phyloP scores from a whole-genome alignment of 2,329 filamentous ascomycete species.

The Ophiostoma perfectum region DNA sequence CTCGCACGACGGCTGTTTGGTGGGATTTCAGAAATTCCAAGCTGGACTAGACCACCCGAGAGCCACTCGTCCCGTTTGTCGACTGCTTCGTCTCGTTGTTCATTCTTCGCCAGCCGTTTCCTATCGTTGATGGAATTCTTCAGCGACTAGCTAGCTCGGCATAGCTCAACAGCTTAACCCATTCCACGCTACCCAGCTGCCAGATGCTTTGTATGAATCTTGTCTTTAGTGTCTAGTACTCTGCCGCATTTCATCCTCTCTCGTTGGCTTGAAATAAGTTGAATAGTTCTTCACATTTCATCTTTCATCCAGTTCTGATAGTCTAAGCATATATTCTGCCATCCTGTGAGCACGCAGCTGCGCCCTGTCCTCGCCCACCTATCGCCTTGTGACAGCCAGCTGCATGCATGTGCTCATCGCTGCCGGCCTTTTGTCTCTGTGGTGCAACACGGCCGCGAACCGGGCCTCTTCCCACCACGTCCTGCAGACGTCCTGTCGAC shows the following conservation, averaged over 20 bases:
- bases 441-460: neutral
- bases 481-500: neutral
- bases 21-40: too few relatives aligned
- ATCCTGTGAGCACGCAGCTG: neutral
- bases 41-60: too few relatives aligned
- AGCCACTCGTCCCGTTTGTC: too few relatives aligned
- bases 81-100: too few relatives aligned
- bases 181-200: conserved; percentile 6
- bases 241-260: neutral
- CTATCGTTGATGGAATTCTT: neutral
- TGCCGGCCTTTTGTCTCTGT: neutral
- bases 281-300: neutral
- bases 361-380: neutral
- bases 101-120: too few relatives aligned
- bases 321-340: neutral
- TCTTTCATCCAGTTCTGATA: neutral
- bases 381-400: neutral
- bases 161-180: neutral
- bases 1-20: too few relatives aligned
- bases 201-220: neutral
- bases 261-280: neutral
- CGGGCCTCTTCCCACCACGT: neutral
- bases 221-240: neutral
- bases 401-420: neutral
- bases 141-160: neutral